These are phyloP conservation scores for Dothideomycetes sp. DNA, from an alignment of 2,329 filamentous ascomycete genomes.

Conservation along the genomic window DNA sequence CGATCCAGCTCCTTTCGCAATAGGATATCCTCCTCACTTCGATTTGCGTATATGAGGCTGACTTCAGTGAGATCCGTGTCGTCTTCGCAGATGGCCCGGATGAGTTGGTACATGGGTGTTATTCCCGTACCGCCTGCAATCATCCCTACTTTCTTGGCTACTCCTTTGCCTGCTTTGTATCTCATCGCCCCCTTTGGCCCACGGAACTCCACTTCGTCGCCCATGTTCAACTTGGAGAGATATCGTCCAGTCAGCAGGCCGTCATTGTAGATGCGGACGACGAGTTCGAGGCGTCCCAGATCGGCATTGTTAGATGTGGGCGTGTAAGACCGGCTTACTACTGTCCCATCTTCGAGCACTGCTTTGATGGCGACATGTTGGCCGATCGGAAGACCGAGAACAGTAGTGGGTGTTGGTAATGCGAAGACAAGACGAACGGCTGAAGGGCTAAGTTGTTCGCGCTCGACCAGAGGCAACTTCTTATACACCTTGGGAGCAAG, in stretches of 20 bases:
- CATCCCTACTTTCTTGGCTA: conserved; percentile 41
- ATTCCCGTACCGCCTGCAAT: conserved; percentile 43
- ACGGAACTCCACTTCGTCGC: conserved; percentile 40
- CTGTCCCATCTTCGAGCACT: conserved; percentile 11
- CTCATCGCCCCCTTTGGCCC: conserved; percentile 48
- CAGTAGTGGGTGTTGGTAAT: conserved; percentile 13
- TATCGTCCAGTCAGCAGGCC: conserved; percentile 38
- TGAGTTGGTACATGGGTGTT: conserved; percentile 51
- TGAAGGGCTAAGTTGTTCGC: conserved; percentile 12
- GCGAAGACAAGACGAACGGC: conserved; percentile 18
- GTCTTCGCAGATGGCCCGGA: conserved; percentile 53
- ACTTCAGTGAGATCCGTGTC: conserved; percentile 46
- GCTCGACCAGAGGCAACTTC: conserved; percentile 29
- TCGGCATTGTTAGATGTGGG: conserved; percentile 20
- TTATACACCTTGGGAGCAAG: conserved; percentile 40
- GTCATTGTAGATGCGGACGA: conserved; percentile 42
- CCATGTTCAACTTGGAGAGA: conserved; percentile 35
- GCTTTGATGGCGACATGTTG: conserved; percentile 23
- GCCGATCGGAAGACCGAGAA: conserved; percentile 18
- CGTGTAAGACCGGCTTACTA: conserved; percentile 14
- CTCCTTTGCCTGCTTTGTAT: conserved; percentile 31
- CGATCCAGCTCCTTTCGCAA: conserved; percentile 44
- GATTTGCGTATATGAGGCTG: conserved; percentile 49
- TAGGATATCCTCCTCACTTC: conserved; percentile 48
- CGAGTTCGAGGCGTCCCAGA: conserved; percentile 38